Percentiles rank a stretch among this genome's conserved stretches.
These are phyloP conservation scores for Alnus glutinosa DNA, from an alignment of 306 rosid species.

Conservation along the genomic window DNA sequence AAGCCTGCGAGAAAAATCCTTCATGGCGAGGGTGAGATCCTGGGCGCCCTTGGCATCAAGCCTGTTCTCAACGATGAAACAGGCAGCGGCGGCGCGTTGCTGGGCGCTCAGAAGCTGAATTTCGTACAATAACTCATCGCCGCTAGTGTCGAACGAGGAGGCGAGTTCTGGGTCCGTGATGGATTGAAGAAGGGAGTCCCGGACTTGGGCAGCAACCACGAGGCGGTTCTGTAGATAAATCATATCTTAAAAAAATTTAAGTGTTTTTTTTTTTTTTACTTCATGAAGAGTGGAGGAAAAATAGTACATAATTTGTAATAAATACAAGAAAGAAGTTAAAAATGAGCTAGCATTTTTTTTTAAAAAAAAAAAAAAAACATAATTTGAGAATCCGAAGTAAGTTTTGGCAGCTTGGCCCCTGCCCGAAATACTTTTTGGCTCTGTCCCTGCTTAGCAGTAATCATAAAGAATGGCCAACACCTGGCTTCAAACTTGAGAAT, in stretches of 20 bases:
- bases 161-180: slow-evolving; percentile 46
- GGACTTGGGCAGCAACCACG: slow-evolving; percentile 70
- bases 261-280: too few relatives aligned
- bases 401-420: too few relatives aligned
- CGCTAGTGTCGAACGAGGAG: slow-evolving; percentile 54
- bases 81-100: slow-evolving; percentile 67
- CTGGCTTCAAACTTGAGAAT: too few relatives aligned
- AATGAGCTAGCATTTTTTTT: too few relatives aligned
- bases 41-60: slow-evolving; percentile 51
- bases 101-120: slow-evolving; percentile 58
- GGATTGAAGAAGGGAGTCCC: slow-evolving; percentile 61
- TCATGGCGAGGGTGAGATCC: slow-evolving; percentile 77
- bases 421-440: too few relatives aligned
- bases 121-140: slow-evolving; percentile 67
- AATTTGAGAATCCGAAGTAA: slow-evolving; percentile 21
- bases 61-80: slow-evolving; percentile 40
- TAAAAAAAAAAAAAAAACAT: too few relatives aligned
- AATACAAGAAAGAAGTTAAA: too few relatives aligned
- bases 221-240: slow-evolving; percentile 66
- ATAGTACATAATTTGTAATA: too few relatives aligned
- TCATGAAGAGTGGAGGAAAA: slow-evolving; percentile 26
- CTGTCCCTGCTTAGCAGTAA: too few relatives aligned
- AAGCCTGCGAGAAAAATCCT: slow-evolving; percentile 64
- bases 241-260: too few relatives aligned
- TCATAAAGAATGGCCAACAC: too few relatives aligned